phyloP scores from a whole-genome alignment of 1,284 basidiomycete species.

The Cystobasidium slooffiae region DNA sequence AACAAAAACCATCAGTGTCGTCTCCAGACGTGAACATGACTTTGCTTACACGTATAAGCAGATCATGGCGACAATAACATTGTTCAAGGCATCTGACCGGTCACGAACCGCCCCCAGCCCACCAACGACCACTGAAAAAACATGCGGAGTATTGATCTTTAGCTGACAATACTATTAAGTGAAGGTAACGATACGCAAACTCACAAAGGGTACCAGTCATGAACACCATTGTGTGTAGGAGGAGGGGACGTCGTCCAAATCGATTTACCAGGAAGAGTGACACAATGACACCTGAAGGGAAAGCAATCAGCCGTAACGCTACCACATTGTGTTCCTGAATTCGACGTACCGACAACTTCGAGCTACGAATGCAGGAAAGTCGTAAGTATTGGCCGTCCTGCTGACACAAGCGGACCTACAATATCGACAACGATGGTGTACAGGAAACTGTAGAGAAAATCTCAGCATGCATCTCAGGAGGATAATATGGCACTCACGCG shows the following conservation, averaged over 20 bases:
- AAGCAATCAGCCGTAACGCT: neutral
- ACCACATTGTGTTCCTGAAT: too few relatives aligned
- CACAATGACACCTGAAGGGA: constrained; percentile 21
- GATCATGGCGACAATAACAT: constrained; percentile 60
- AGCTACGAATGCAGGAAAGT: neutral
- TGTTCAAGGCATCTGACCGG: constrained; percentile 48
- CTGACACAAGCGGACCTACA: neutral
- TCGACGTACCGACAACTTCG: constrained; percentile 7
- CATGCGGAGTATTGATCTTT: neutral
- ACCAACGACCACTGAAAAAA: constrained; percentile 11
- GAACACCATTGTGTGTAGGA: constrained; percentile 33
- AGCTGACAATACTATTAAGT: neutral
- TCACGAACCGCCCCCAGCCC: constrained; percentile 10
- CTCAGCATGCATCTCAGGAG: neutral
- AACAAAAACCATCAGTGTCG: neutral
- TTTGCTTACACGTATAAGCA: constrained; percentile 55
- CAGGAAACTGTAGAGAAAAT: neutral
- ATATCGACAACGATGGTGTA: constrained; percentile 35
- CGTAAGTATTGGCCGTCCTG: neutral
- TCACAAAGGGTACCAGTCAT: constrained; percentile 29
- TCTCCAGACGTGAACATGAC: neutral
- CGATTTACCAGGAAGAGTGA: constrained; percentile 35
- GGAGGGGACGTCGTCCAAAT: constrained; percentile 22
- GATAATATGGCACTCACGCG: neutral
- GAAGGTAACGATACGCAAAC: neutral